phyloP scores from a whole-genome alignment of 805 yeast genomes.

The Kluyveromyces nonfermentans region DNA sequence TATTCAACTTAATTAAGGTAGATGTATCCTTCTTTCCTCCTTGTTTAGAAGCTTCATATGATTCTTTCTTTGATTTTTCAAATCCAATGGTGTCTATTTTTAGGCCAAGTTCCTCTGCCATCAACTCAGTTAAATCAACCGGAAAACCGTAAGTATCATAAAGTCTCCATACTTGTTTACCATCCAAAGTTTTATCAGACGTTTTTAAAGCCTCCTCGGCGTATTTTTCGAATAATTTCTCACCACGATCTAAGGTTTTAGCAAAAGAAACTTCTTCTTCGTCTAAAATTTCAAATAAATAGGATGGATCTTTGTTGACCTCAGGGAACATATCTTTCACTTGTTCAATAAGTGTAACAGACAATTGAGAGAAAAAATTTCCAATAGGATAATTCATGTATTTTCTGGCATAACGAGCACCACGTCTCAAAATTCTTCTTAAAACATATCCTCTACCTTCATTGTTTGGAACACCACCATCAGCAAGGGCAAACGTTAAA shows the following conservation, averaged over 20 bases:
- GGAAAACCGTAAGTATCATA: slow-evolving; percentile 99
- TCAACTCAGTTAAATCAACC: slow-evolving; percentile 90
- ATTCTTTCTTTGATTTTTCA: slow-evolving; percentile 79
- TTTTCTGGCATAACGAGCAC: slow-evolving; percentile 93
- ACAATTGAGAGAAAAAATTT: slow-evolving; percentile 80
- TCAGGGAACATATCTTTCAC: slow-evolving; percentile 89
- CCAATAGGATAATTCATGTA: slow-evolving; percentile 95
- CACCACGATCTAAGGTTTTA: slow-evolving; percentile 95
- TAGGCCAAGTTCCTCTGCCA: slow-evolving; percentile 97
- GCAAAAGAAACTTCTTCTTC: slow-evolving; percentile 96
- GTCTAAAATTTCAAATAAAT: slow-evolving; percentile 80
- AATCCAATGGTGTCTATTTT: slow-evolving; percentile 88
- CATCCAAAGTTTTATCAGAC: slow-evolving; percentile 68
- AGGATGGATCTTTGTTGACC: slow-evolving; percentile 56
- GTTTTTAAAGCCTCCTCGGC: slow-evolving; percentile 73
- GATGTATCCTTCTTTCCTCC: slow-evolving; percentile 55
- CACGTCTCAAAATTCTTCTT: slow-evolving; percentile 95
- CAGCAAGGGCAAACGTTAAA: slow-evolving; percentile 88
- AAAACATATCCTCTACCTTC: slow-evolving; percentile 98
- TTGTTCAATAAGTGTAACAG: slow-evolving; percentile 88
- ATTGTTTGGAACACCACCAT: slow-evolving; percentile 98
- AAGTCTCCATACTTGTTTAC: slow-evolving; percentile 96
- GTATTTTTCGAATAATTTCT: slow-evolving; percentile 87
- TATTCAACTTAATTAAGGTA: slow-evolving; percentile 71
- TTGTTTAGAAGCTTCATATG: slow-evolving; percentile 93